Conservation (phyloP, 139 green algal genomes). For the Chlamydomonas sp. region DNA sequence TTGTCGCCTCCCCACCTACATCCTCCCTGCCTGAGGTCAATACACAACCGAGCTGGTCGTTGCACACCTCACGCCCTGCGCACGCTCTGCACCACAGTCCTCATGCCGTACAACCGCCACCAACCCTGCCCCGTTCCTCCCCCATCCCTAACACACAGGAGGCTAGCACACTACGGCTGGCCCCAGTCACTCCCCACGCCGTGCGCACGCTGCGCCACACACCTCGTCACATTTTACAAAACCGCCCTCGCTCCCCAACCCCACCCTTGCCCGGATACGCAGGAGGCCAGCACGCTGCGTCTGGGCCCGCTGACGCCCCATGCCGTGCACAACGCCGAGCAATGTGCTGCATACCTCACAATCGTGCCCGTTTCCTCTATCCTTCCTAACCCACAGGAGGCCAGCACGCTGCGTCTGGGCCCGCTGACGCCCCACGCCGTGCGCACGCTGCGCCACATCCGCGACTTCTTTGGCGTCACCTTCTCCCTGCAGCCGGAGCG, state of each 20-base stretch:
- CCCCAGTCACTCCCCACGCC: constrained; percentile 88
- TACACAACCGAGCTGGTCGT: neutral
- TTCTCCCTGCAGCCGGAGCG: constrained; percentile 91
- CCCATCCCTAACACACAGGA: constrained; percentile 37
- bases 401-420: constrained; percentile 74
- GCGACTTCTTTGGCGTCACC: constrained; percentile 91
- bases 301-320: constrained; percentile 92
- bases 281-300: constrained; percentile 62
- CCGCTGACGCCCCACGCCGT: constrained; percentile 92
- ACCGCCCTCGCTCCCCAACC: no score
- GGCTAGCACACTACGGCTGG: constrained; percentile 70
- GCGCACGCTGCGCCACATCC: constrained; percentile 85
- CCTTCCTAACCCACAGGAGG: constrained; percentile 39
- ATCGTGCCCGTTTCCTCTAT: neutral
- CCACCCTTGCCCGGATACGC: neutral
- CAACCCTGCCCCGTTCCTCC: neutral
- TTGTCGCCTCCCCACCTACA: no score
- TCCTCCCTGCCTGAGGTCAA: no score
- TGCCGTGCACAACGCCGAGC: no score
- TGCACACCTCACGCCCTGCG: neutral
- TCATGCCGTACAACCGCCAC: no score
- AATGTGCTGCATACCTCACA: neutral
- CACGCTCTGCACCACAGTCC: no score
- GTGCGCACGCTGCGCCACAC: constrained; percentile 86
- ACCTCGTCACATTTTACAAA: no score